Conservation (phyloP, 257 asterid species). For the Forsythia suspensa region DNA sequence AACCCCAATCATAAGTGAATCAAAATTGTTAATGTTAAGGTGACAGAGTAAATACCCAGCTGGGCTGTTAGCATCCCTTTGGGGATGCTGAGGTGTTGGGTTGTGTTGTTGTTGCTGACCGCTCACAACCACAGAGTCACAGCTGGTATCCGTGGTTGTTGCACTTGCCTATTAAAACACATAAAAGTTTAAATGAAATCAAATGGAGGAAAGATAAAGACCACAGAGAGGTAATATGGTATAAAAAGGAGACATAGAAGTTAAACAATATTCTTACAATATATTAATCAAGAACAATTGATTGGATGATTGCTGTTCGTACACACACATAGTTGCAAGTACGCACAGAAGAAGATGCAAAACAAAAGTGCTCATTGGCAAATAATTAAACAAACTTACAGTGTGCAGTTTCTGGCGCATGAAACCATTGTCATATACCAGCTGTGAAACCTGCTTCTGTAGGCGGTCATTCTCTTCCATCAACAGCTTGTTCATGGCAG, state of each 20-base stretch:
- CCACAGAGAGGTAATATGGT: background rate
- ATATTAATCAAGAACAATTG: background rate
- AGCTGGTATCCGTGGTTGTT: slow-evolving; percentile 84
- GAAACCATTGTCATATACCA: slow-evolving; percentile 86
- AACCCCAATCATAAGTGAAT: background rate
- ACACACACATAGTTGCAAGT: background rate
- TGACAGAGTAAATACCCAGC: slow-evolving; percentile 65
- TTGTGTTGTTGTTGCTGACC: slow-evolving; percentile 84
- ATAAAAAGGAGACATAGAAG: background rate
- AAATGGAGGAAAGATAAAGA: background rate
- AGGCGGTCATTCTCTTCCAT: slow-evolving; percentile 98
- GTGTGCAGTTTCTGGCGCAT: slow-evolving; percentile 78
- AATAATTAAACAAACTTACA: slow-evolving; percentile 40
- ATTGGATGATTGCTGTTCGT: background rate
- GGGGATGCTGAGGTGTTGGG: slow-evolving; percentile 88
- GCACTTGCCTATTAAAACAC: slow-evolving; percentile 57
- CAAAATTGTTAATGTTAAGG: background rate
- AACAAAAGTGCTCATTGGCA: background rate
- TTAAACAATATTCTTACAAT: background rate
- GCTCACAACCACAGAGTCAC: slow-evolving; percentile 91
- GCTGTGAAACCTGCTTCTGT: slow-evolving; percentile 84
- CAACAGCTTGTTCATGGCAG: slow-evolving; percentile 89
- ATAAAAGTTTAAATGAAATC: background rate
- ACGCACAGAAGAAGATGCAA: background rate
- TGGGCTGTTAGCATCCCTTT: slow-evolving; percentile 92